Conservation (phyloP, 768 basidiomycete genomes). For the Serendipita vermifera region DNA sequence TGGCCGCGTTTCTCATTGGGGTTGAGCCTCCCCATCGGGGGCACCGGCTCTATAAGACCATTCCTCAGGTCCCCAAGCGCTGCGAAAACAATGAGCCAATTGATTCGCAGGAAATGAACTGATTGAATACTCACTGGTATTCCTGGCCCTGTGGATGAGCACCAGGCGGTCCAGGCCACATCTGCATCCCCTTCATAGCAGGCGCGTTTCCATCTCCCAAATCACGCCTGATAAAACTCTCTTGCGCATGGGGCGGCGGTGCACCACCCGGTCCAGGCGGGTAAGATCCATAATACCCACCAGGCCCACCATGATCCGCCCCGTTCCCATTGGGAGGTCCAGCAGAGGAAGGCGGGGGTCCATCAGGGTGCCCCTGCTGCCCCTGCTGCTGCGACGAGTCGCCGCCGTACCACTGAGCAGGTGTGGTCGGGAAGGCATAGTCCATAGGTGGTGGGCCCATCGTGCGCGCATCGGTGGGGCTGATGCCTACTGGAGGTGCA, state of each 20-base stretch:
- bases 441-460: not conserved
- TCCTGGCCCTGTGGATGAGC: not conserved
- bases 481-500: not conserved
- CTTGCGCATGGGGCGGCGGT: conserved; percentile 1
- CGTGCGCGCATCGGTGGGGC: not conserved
- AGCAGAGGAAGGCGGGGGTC: not conserved
- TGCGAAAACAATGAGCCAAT: not conserved
- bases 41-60: not conserved
- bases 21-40: no score
- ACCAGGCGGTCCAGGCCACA: not conserved
- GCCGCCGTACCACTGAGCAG: not conserved
- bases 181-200: not conserved
- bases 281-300: not conserved
- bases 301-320: not conserved
- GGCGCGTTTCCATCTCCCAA: not conserved
- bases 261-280: no score
- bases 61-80: not conserved
- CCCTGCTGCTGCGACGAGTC: not conserved
- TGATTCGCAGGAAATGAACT: not conserved
- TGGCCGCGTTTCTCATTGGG: no score
- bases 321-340: no score
- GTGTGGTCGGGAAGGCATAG: not conserved
- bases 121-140: not conserved
- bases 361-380: not conserved
- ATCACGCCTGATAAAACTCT: conserved; percentile 2